A percentile compares a stretch with the other conserved stretches of the same genome.
phyloP scores from a whole-genome alignment of 148 eudicot genomes.

The Rhododendron kiyosumense region DNA sequence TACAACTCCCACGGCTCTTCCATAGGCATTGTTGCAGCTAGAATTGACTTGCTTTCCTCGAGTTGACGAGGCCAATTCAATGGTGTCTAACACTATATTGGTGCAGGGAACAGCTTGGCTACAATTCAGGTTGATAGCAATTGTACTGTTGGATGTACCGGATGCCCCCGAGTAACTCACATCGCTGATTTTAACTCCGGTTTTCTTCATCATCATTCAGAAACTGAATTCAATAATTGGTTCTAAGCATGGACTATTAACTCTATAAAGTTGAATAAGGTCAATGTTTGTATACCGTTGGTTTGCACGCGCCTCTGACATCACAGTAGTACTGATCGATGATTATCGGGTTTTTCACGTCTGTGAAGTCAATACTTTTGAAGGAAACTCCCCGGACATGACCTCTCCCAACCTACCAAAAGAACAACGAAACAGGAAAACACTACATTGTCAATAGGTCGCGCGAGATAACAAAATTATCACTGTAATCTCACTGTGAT shows the following conservation, averaged over 20 bases:
- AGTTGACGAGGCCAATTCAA: not conserved
- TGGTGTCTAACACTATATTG: conserved; percentile 11
- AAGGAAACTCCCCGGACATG: conserved; percentile 10
- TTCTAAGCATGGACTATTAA: not conserved
- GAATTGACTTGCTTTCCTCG: conserved; percentile 7
- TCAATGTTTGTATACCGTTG: conserved; percentile 2
- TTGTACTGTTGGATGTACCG: conserved; percentile 15
- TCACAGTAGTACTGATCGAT: conserved; percentile 21
- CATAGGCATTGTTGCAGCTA: conserved; percentile 19
- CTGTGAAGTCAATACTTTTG: conserved; percentile 10
- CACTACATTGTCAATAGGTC: not conserved
- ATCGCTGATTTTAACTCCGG: conserved; percentile 13
- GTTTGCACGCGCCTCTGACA: conserved; percentile 7
- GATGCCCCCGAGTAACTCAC: conserved; percentile 7
- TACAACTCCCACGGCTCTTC: not conserved
- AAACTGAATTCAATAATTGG: not conserved
- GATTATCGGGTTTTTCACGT: conserved; percentile 19
- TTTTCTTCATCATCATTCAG: not conserved
- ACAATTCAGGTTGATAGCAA: conserved; percentile 19
- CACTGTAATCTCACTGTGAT: not conserved
- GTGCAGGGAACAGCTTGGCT: conserved; percentile 21
- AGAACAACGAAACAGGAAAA: not conserved
- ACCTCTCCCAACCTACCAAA: conserved; percentile 19
- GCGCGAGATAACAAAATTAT: not conserved
- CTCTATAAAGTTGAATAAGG: not conserved